A percentile compares a stretch with the other conserved stretches of the same genome.
Evolutionary conservation across 495 filamentous ascomycete species (phyloP).

Genomic region (Margaritispora aquatica): DNA sequence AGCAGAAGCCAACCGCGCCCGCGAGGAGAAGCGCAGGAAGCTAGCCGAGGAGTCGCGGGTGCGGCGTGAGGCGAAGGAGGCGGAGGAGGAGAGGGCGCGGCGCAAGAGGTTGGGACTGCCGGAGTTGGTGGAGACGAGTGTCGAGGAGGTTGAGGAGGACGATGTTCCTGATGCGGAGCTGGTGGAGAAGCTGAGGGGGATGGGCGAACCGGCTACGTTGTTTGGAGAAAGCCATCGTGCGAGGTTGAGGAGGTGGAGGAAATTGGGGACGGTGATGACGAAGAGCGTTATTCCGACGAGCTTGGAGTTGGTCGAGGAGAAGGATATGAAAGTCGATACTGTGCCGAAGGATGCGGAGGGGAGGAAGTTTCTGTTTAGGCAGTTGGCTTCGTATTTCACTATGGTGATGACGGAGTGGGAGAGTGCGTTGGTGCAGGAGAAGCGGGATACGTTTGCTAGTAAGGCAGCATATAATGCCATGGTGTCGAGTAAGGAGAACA

Average conservation of each 20-base stretch:
- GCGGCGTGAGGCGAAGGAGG: conserved; percentile 65
- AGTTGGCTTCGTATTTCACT: conserved; percentile 87
- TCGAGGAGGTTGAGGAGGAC: conserved; percentile 43
- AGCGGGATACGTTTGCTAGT: conserved; percentile 68
- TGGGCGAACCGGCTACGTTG: conserved; percentile 65
- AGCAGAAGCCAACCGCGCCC: conserved; percentile 52
- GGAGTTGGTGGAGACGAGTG: conserved; percentile 48
- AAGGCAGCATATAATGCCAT: conserved; percentile 73
- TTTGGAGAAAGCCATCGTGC: conserved; percentile 80
- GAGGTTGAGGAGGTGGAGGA: conserved; percentile 62
- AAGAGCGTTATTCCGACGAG: conserved; percentile 59
- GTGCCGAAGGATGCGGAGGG: conserved; percentile 52
- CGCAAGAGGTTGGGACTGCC: conserved; percentile 58
- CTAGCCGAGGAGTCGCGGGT: conserved; percentile 74
- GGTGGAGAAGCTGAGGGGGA: conserved; percentile 52
- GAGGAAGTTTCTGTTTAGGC: conserved; percentile 67
- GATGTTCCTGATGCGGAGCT: conserved; percentile 73
- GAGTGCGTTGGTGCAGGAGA: conserved; percentile 58
- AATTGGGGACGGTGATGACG: conserved; percentile 40
- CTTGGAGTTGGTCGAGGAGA: conserved; percentile 68
- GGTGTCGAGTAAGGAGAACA: conserved; percentile 74
- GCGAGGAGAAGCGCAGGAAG: conserved; percentile 72
- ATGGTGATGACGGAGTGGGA: conserved; percentile 91
- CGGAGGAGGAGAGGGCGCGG: conserved; percentile 41
- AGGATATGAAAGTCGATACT: conserved; percentile 76